Percentiles rank a stretch among this genome's conserved stretches.
Evolutionary conservation across 2,329 filamentous ascomycete species (phyloP).

Genomic region (Trichoderma sp.): DNA sequence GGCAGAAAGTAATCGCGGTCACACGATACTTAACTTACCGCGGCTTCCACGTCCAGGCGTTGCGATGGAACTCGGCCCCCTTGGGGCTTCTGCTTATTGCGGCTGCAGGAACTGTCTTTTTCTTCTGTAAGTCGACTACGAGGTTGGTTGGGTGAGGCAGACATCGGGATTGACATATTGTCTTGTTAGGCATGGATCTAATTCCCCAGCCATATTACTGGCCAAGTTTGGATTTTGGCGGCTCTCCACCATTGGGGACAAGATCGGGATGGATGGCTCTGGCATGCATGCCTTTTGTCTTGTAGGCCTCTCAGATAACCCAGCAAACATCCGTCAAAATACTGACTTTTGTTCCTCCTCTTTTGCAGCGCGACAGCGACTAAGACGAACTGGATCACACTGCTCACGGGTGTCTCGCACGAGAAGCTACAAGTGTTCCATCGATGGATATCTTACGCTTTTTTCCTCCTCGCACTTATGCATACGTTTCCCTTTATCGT

Average conservation of each 20-base stretch:
- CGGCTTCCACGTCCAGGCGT: background rate
- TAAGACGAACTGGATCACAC: background rate
- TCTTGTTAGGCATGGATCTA: background rate
- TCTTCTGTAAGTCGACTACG: background rate
- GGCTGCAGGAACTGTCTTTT: background rate
- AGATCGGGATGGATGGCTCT: background rate
- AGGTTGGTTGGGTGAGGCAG: background rate
- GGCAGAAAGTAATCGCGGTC: background rate
- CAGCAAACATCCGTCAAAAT: background rate
- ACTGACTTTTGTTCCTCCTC: background rate
- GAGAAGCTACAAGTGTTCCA: background rate
- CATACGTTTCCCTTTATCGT: background rate
- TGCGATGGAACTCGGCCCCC: background rate
- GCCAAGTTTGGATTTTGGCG: background rate
- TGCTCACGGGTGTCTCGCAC: background rate
- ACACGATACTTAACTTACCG: background rate
- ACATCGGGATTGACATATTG: background rate
- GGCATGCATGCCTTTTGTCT: slow-evolving; percentile 1
- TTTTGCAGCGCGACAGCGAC: background rate
- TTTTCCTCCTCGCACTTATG: background rate
- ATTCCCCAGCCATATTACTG: background rate
- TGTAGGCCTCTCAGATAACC: background rate
- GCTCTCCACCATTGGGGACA: background rate
- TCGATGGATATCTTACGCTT: background rate
- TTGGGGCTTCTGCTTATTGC: background rate